Evolutionary conservation across 176 grass and related monocot genomes (phyloP).

Genomic region (Bothriochloa decipiens): DNA sequence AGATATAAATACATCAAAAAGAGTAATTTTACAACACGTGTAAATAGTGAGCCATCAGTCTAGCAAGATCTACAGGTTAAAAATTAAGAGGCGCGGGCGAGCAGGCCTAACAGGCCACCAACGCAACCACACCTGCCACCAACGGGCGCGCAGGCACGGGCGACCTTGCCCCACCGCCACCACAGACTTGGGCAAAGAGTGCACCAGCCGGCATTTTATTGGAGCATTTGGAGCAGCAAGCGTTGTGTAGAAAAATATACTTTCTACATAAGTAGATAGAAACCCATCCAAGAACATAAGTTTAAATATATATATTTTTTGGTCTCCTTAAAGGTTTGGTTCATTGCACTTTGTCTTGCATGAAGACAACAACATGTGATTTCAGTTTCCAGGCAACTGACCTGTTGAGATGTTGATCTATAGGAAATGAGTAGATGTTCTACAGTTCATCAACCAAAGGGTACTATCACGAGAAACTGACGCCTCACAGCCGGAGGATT

Average conservation of each 20-base stretch:
- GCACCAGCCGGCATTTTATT: no score
- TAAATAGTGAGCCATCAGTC: no score
- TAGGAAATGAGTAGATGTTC: not conserved
- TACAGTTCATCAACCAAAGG: not conserved
- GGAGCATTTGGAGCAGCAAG: not conserved
- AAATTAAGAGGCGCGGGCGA: no score
- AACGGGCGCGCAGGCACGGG: no score
- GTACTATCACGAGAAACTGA: not conserved
- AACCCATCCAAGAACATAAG: not conserved
- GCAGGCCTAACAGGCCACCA: no score
- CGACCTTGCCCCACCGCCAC: no score
- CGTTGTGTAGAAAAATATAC: conserved; percentile 10
- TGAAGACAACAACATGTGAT: not conserved
- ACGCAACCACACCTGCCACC: no score
- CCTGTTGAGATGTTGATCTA: not conserved
- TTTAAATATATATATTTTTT: no score
- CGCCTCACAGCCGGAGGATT: conserved; percentile 61
- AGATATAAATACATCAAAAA: no score
- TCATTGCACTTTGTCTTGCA: not conserved
- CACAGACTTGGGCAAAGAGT: no score
- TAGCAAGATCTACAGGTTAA: no score
- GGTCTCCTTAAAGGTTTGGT: conserved; percentile 6
- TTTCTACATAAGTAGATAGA: not conserved
- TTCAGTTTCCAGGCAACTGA: not conserved
- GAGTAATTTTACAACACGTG: no score